A percentile compares a stretch with the other conserved stretches of the same genome.
Conservation (phyloP, 345 rosid genomes). For the Lumnitzera racemosa region DNA sequence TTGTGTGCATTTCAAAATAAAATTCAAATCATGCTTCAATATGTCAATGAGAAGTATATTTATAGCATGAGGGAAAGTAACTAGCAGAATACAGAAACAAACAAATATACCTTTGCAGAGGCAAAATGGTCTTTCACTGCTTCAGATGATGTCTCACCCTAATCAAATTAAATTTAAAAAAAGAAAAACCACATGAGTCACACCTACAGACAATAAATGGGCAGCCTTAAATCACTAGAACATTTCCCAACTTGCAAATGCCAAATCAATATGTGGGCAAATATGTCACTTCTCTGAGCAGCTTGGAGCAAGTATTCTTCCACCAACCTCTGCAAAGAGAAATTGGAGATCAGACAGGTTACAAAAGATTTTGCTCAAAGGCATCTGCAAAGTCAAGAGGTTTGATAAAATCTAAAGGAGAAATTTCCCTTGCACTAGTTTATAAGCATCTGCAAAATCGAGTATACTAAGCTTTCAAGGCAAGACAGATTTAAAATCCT, state of each 20-base stretch:
- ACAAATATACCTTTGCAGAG: constrained; percentile 46
- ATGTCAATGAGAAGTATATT: too few species aligned
- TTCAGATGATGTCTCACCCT: constrained; percentile 85
- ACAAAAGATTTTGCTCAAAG: too few species aligned
- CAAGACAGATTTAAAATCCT: too few species aligned
- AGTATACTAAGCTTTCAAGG: too few species aligned
- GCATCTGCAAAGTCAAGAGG: too few species aligned
- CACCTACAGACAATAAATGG: neutral
- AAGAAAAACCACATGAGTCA: neutral
- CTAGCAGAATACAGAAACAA: neutral
- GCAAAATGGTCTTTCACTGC: constrained; percentile 47
- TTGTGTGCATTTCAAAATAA: too few species aligned
- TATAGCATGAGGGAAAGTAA: neutral
- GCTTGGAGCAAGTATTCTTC: constrained; percentile 98
- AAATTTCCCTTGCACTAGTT: too few species aligned
- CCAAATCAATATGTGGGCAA: constrained; percentile 98
- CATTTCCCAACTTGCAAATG: constrained; percentile 65
- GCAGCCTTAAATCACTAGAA: neutral
- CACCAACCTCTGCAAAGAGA: constrained; percentile 62
- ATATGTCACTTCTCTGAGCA: constrained; percentile 90
- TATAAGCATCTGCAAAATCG: too few species aligned
- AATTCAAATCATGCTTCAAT: too few species aligned
- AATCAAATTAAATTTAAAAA: constrained; percentile 5
- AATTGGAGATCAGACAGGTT: too few species aligned
- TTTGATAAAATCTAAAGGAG: too few species aligned